Evolutionary conservation across 1,284 basidiomycete species (phyloP), one percentile per base, ranked within the genome.

Genomic region (Cryptococcus hybrid): DNA sequence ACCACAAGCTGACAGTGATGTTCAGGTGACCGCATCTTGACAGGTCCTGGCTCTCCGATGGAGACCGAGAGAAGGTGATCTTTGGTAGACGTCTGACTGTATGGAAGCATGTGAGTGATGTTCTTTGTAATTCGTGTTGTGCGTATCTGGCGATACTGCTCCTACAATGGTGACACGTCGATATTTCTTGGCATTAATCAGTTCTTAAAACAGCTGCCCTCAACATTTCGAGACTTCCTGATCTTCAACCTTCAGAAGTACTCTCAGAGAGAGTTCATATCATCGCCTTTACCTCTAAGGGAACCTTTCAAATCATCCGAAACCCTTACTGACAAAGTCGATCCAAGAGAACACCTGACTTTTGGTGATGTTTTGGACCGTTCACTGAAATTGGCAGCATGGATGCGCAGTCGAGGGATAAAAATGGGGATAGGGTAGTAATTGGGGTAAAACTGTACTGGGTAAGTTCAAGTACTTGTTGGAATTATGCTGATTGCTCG

Each of bases 391-490:
- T 53, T 67, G 1, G 72, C 69, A 5, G 64, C 60, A 1, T 72
- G 70, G 70, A 63, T 76, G 61, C 57, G 61, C 8, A 55, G 50
- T 2, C 60, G 51, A 35, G 72, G 71, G 3, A 52, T 72, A 2
- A 60, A 67, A 5, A 38, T 63, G 1, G 72, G 0, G 67, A 66
- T 53, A 55, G 59, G 24, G 60, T 76, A 8, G 73, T 65, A 3
- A 67, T 76, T 13, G 71, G 68, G 74, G 74, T 13, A 49, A 57
- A 76, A 76, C 61, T 65, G 61, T 43, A 63, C 70, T 7, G 70
- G 60, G 70, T 70, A 46, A 47, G 68, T 58, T 11, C 24, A 35
- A 2, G 9, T n/a, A 39, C 2, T 34, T 15, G 15, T 38, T 7
- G 2, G 8, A 7, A 38, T 12, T 8, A 40, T 4, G 34, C 35